These are phyloP conservation scores for Vickermania ingenoplastis DNA, from an alignment of 208 protist genomes.

Conservation along the genomic window DNA sequence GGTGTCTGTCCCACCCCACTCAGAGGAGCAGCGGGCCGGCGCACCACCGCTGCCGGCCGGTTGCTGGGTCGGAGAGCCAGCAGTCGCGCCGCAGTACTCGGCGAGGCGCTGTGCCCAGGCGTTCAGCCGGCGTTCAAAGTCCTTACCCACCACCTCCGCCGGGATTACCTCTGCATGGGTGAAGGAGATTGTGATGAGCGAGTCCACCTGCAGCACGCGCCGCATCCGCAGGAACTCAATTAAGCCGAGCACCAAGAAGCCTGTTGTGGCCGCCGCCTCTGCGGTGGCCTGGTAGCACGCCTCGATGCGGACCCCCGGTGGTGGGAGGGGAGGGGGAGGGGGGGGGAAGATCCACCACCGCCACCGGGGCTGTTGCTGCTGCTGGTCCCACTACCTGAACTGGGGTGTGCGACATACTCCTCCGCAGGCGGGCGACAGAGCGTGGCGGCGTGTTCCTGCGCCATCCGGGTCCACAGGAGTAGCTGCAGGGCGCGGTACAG, in stretches of 20 bases:
- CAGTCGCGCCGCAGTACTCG: too few relatives aligned
- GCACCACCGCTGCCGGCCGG: too few relatives aligned
- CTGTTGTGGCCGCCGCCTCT: constrained; percentile 24
- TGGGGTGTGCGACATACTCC: too few relatives aligned
- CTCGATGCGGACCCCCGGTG: constrained; percentile 4
- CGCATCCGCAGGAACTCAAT: constrained; percentile 62
- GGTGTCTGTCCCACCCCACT: too few relatives aligned
- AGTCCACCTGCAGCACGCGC: constrained; percentile 37
- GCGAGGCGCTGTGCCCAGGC: background rate
- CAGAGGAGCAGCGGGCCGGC: too few relatives aligned
- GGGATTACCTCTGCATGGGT: constrained; percentile 49
- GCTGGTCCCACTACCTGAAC: too few relatives aligned
- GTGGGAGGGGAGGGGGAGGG: background rate
- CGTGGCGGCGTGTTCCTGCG: constrained; percentile 5
- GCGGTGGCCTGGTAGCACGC: background rate
- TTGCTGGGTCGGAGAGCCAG: too few relatives aligned
- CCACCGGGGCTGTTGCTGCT: background rate
- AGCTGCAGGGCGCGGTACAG: constrained; percentile 55
- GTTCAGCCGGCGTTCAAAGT: background rate
- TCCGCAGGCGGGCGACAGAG: too few relatives aligned
- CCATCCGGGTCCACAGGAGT: constrained; percentile 16
- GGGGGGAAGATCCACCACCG: background rate
- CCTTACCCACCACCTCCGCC: background rate
- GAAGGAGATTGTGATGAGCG: constrained; percentile 46
- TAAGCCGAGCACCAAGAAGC: constrained; percentile 49